These are phyloP conservation scores for Ophiostoma sp. DNA, from an alignment of 2,329 filamentous ascomycete species.

Conservation along the genomic window DNA sequence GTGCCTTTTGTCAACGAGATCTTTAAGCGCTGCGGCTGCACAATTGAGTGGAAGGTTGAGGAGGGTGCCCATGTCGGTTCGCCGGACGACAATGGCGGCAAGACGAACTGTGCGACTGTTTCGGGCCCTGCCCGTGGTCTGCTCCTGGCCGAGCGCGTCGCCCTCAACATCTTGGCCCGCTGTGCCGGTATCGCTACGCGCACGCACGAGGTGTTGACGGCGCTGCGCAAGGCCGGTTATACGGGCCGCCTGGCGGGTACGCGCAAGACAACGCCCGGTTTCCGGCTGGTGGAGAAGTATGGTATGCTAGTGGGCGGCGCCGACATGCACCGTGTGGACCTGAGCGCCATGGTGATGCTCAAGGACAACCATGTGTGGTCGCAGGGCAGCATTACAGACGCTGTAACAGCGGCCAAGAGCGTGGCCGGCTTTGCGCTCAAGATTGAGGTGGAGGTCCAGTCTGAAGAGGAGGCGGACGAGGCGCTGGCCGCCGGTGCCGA, in stretches of 20 bases:
- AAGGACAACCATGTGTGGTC: conserved; percentile 99
- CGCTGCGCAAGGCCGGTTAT: conserved; percentile 69
- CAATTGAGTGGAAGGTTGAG: conserved; percentile 80
- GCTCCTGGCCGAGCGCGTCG: conserved; percentile 89
- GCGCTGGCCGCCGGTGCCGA: conserved; percentile 89
- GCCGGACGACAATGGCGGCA: conserved; percentile 39
- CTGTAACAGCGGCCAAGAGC: conserved; percentile 78
- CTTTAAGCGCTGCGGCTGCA: conserved; percentile 84
- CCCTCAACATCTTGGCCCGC: conserved; percentile 83
- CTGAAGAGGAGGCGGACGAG: conserved; percentile 83
- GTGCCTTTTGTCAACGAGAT: conserved; percentile 95
- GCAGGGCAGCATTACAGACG: conserved; percentile 79
- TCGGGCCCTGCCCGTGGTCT: conserved; percentile 76
- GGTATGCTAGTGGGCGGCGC: conserved; percentile 93
- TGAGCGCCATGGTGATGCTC: conserved; percentile 95
- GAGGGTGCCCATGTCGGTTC: conserved; percentile 70
- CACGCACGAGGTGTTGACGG: conserved; percentile 55
- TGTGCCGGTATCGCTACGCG: conserved; percentile 88
- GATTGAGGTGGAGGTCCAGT: conserved; percentile 94
- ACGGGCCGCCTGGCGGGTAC: conserved; percentile 86
- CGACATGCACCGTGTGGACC: conserved; percentile 86
- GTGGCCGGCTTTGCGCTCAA: conserved; percentile 89
- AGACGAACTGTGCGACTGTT: conserved; percentile 72
- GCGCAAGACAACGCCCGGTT: conserved; percentile 94
- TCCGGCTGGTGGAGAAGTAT: conserved; percentile 95